Evolutionary conservation across 495 filamentous ascomycete species (phyloP).

Genomic region (Cetradonia linearis): DNA sequence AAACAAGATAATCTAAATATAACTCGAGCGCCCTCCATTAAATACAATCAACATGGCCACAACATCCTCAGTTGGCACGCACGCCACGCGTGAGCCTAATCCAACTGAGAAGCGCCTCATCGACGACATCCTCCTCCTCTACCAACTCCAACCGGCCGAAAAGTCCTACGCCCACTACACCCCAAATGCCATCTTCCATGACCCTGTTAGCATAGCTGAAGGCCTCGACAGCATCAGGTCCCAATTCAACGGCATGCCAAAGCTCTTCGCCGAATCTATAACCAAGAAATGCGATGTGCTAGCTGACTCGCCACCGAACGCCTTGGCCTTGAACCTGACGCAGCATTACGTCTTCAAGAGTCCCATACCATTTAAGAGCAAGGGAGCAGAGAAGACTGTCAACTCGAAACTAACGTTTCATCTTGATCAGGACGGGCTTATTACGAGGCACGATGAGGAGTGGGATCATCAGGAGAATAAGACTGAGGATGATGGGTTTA

Average conservation of each 20-base stretch:
- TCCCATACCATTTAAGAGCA: constrained; percentile 14
- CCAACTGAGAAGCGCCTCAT: constrained; percentile 13
- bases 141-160: constrained; percentile 18
- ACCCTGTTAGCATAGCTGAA: constrained; percentile 25
- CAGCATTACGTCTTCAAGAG: constrained; percentile 21
- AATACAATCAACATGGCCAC: not conserved
- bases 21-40: not conserved
- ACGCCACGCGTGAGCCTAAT: constrained; percentile 9
- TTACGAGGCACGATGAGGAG: constrained; percentile 22
- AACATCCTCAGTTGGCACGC: constrained; percentile 8
- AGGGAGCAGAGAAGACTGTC: constrained; percentile 18
- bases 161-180: constrained; percentile 13
- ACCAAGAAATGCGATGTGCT: constrained; percentile 21
- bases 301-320: constrained; percentile 4
- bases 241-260: constrained; percentile 23
- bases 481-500: constrained; percentile 17
- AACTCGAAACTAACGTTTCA: constrained; percentile 21
- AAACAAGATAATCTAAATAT: not conserved
- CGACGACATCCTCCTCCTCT: constrained; percentile 19
- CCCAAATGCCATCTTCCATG: constrained; percentile 11
- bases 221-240: constrained; percentile 23
- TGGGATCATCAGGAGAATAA: constrained; percentile 21
- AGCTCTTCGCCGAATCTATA: constrained; percentile 20
- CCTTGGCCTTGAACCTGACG: constrained; percentile 16
- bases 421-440: constrained; percentile 14